Base-by-base conservation (phyloP, 2,329 filamentous ascomycete species). In the Aspergillus spinulosporus region DNA sequence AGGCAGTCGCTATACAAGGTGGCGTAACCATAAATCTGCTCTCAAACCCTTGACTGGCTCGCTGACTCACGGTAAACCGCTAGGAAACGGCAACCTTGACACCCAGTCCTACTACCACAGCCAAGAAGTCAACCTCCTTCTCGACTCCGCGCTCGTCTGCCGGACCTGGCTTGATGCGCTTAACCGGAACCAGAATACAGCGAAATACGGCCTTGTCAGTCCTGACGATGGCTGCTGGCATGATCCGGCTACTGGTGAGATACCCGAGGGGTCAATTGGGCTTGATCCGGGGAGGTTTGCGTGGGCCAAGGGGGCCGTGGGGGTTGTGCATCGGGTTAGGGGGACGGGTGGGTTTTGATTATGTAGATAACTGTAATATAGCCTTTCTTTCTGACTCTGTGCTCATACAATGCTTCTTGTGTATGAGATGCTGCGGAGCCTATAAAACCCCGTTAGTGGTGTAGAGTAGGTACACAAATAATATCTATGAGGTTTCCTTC, bases 81-180 rank as follows among this genome's bases (percentile, higher is more conserved):
- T 21, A 73, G 72, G 89, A 3, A 89, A 84, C 61, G 89, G 88
- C 0, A 93, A 92, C 66, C 87, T 92, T 68, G 89, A 93, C 64
- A 92, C 89, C 1, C 89, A 93, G 71, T 85, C 82, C 15, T 92
- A 88, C 85, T 92, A 82, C 62, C 89, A 93, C 66, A 86, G 82
- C 53, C 88, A 92, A 69, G 89, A 93, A 70, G 81, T 89, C 53
- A 92, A 93, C 62, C 72, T 92, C 26, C 84, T 93, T 81, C 73
- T 92, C 4, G 89, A 93, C 59, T 87, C 82, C 15, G 64, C 70
- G 0, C 69, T 78, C 1, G 75, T 92, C 0, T 91, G 88, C 63
- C 68, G 67, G 31, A 78, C 76, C 34, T 90, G 88, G 88, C 78
- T 83, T 15, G 82, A 85, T 12, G 83, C 75, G 0, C 77, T 89